These are phyloP conservation scores for Emmonsiellopsis sp. DNA, from an alignment of 2,329 filamentous ascomycete species.

Conservation along the genomic window DNA sequence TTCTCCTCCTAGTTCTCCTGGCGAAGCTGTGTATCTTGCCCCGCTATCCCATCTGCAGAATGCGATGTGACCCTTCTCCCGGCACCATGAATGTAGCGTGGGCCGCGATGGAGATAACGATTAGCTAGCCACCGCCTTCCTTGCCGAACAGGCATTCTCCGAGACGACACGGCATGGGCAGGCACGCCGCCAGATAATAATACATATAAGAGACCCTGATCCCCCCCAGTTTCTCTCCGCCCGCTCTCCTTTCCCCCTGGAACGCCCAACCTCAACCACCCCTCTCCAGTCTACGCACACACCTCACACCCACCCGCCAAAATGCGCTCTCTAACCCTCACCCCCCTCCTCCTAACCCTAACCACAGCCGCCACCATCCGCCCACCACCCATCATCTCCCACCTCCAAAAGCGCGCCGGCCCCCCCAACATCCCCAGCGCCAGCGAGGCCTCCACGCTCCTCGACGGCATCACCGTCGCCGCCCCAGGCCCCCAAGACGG, in stretches of 20 bases:
- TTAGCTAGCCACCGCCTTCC: not conserved
- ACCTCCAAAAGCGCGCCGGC: conserved; percentile 17
- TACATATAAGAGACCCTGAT: not conserved
- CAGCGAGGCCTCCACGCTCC: conserved; percentile 47
- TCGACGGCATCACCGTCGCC: conserved; percentile 50
- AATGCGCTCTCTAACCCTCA: not conserved
- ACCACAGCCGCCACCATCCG: conserved; percentile 10
- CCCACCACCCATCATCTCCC: conserved; percentile 13
- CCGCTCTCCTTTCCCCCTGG: not conserved
- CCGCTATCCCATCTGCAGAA: not conserved
- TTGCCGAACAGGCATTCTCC: not conserved
- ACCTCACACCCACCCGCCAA: not conserved
- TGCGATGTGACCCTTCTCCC: not conserved
- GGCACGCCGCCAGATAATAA: not conserved
- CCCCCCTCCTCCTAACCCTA: conserved; percentile 13
- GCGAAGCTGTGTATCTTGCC: no score
- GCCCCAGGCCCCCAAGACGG: conserved; percentile 44
- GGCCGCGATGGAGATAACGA: not conserved
- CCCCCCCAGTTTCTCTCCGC: conserved; percentile 7
- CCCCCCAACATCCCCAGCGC: conserved; percentile 55
- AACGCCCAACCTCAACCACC: not conserved
- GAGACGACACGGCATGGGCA: not conserved
- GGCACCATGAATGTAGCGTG: not conserved
- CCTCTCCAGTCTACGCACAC: not conserved
- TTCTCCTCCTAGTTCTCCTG: not conserved